Base-by-base conservation (phyloP, 768 basidiomycete species). In the Lentinula boryana region DNA sequence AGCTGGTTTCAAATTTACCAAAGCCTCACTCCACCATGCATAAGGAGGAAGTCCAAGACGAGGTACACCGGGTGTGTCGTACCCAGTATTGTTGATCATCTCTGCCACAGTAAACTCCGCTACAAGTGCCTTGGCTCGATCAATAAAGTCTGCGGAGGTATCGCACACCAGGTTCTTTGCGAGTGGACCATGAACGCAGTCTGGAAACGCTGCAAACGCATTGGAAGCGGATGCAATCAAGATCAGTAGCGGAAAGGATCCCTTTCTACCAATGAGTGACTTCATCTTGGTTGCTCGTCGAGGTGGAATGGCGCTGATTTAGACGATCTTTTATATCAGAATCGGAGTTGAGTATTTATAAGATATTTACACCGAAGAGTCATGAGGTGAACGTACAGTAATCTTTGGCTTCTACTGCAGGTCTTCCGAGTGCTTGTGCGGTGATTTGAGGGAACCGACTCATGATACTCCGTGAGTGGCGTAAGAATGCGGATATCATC, bases 11-110 rank as follows among this genome's bases (percentile, higher is more conserved):
- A 33, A 32, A 67, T 75, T 59, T 64, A 84, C 84, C 65, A 85
- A 65, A 2, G 77, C 83, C 71, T 85, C 83, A 23, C 79, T 80
- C 83, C 84, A 85, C 83, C 83, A 84, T 51, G 83, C 74, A 56
- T 86, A 86, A 16, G 78, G 66, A 9, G 83, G 82, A 27, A 86
- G 69, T n/a, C 82, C 83, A 2, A 84, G 74, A 10, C 83, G 78
- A 57, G 82, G 70, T 21, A 84, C 82, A 32, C 82, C 84, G 5
- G 80, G 77, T 5, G 82, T 75, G 0, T 66, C 60, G 60, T 80
- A 84, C 51, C 75, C 78, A 4, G 80, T 82, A 67, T 84, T 84
- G 58, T 69, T 72, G 53, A 80, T 79, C 60, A 84, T 69, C 63
- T 86, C 84, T 15, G 73, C 73, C 35, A 79, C 73, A 12, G 80